A percentile compares a stretch with the other conserved stretches of the same genome.
These are phyloP conservation scores for Hypoxylon sp. DNA, from an alignment of 2,329 filamentous ascomycete species.

Conservation along the genomic window DNA sequence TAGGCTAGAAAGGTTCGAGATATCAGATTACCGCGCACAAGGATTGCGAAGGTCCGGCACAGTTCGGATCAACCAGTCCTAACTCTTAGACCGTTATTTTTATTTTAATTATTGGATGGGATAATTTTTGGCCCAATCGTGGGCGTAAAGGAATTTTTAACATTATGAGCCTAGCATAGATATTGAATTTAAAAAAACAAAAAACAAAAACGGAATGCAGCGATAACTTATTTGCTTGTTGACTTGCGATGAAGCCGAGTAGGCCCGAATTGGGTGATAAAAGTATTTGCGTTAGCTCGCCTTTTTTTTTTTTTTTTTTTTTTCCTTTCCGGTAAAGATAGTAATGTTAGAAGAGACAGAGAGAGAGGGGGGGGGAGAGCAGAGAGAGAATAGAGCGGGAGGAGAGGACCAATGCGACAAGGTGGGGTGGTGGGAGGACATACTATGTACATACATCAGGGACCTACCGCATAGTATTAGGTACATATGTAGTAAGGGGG, in stretches of 20 bases:
- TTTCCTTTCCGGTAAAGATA: not conserved
- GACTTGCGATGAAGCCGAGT: conserved; percentile 28
- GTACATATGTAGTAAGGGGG: conserved; percentile 6
- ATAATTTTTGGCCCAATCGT: not conserved
- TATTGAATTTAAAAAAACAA: no score
- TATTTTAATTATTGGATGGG: conserved; percentile 26
- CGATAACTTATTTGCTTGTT: conserved; percentile 15
- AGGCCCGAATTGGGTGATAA: conserved; percentile 44
- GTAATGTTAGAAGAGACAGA: conserved; percentile 23
- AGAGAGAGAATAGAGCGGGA: conserved; percentile 7
- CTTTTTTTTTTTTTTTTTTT: not conserved
- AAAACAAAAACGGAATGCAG: conserved; percentile 6
- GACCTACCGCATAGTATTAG: conserved; percentile 4
- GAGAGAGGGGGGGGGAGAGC: conserved; percentile 10
- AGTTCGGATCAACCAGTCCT: conserved; percentile 39
- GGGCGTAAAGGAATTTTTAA: conserved; percentile 1
- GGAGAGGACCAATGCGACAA: conserved; percentile 7
- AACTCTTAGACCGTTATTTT: conserved; percentile 14
- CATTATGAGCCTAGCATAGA: conserved; percentile 11
- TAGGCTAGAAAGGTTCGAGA: conserved; percentile 50
- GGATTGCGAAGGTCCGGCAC: conserved; percentile 39
- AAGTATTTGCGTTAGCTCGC: conserved; percentile 26
- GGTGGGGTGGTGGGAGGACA: not conserved
- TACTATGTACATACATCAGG: not conserved
- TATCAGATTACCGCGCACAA: conserved; percentile 46